phyloP scores from a whole-genome alignment of 2,329 filamentous ascomycete genomes.

The Diaporthe citriasiana region DNA sequence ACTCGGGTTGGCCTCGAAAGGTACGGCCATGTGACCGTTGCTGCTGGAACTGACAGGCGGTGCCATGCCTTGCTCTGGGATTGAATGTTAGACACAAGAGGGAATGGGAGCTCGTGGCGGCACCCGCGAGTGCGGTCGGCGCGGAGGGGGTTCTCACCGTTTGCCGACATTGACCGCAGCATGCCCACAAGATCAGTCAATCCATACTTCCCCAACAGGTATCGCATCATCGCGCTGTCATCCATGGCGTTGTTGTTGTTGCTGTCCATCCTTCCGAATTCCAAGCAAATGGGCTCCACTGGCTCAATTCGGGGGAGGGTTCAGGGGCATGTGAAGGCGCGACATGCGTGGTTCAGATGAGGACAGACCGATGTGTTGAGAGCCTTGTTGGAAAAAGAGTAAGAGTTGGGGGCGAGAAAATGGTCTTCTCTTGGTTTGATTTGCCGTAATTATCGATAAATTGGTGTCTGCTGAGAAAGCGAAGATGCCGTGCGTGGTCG shows the following conservation, averaged over 20 bases:
- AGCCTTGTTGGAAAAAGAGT: conserved; percentile 8
- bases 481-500: conserved; percentile 32
- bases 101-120: conserved; percentile 1
- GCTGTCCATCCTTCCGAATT: conserved; percentile 38
- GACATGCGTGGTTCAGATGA: conserved; percentile 39
- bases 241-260: conserved; percentile 39
- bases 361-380: conserved; percentile 6
- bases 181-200: conserved; percentile 42
- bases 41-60: conserved; percentile 41
- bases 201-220: conserved; percentile 43
- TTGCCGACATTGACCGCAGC: conserved; percentile 42
- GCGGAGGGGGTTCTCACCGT: conserved; percentile 37
- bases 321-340: conserved; percentile 38
- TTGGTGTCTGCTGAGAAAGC: conserved; percentile 35
- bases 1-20: conserved; percentile 42
- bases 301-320: conserved; percentile 39
- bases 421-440: conserved; percentile 31
- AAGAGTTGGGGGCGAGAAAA: conserved; percentile 30
- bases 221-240: conserved; percentile 42
- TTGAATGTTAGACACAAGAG: conserved; percentile 26
- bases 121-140: neutral
- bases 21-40: conserved; percentile 39
- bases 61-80: conserved; percentile 39
- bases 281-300: conserved; percentile 35
- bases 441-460: conserved; percentile 41